Evolutionary conservation across 78 protist species (phyloP), one percentile per base, ranked within the genome.

Genomic region (Corallochytrium limacisporum): DNA sequence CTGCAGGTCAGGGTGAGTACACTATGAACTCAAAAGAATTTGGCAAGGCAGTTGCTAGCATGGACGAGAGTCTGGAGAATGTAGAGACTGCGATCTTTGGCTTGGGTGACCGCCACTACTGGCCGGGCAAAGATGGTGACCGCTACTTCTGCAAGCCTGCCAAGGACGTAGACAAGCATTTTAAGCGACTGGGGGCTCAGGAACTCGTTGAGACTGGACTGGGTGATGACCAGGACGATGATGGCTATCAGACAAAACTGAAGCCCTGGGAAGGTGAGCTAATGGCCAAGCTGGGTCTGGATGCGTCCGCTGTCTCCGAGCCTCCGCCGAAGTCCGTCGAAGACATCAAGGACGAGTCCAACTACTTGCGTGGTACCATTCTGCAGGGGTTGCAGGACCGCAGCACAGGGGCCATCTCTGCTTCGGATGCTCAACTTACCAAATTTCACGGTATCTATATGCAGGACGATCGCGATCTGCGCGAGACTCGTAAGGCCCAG

Each of bases 1-100:
- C 85, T 16, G 66, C 72, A 13, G 85, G 85, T 0, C 85, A 80
- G 65, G 85, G 85, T 42, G 85, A 73, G 56, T 65, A 48, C 40
- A 69, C 75, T 4, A 62, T 24, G n/a, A 80, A 80, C 63, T 26
- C 51, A 3, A n/a, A 43, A n/a, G 67, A 67, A 6, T 66, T 79
- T 26, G 72, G 85, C 79, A 65, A 53, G 61, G 57, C 12, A 15
- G 69, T 31, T 53, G 59, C 59, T 53, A n/a, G 43, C 35, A 7
- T 38, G 33, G 35, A 8, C 42, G 32, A 7, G 36, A 36, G 59
- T 4, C 57, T 65, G 16, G 15, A 49, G 15, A 67, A 48, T 31
- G 43, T 51, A 4, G 13, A 8, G 18, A 53, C 16, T 20, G 59
- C 77, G 26, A 69, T 80, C 24, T 80, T 80, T 59, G 85, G 74